Base-by-base conservation (phyloP, 2,329 filamentous ascomycete genomes). In the Scorias spongiosa region DNA sequence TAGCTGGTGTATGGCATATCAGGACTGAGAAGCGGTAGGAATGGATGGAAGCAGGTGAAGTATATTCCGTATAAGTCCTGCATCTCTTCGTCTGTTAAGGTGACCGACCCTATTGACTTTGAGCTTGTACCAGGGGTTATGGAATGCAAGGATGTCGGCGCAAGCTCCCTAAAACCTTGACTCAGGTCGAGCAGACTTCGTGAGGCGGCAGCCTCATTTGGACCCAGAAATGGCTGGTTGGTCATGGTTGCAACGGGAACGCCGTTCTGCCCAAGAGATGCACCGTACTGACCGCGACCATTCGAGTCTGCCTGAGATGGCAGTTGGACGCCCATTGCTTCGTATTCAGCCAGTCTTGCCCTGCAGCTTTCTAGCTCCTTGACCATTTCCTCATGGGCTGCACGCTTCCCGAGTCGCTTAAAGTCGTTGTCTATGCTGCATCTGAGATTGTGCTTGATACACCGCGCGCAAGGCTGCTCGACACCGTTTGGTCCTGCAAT, bases 351-450 rank as follows among this genome's bases (percentile, higher is more conserved):
- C 5, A 60, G 48, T 48, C 53, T 53, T 39, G 51, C 49, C 70
- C 75, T 62, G 50, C 66, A 56, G 38, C 60, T 52, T 46, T 84
- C 81, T 56, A 88, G 84, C 62, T 88, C 81, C 64, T 79, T 82
- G 59, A 86, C 83, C 82, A 88, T 88, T 64, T 88, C 84, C 55
- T 83, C 83, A 63, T 89, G 83, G 60, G 84, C 83, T 50, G 78
- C 83, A 37, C 84, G 75, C 68, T 91, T 91, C 49, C 84, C 81
- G 14, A 88, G 71, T 53, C 84, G 79, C 71, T 87, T 88, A 66
- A 89, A 89, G 63, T 87, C 86, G 56, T 81, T 84, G 62, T 89
- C 83, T 62, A 91, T 89, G 62, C 85, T 84, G 70, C 84, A 91
- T 48, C 80, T 76, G 48, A 89, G 78, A 63, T 82, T 84, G 57